A percentile compares a stretch with the other conserved stretches of the same genome.
These are phyloP conservation scores for Populus tomentosa DNA, from an alignment of 441 rosid genomes.

Conservation along the genomic window DNA sequence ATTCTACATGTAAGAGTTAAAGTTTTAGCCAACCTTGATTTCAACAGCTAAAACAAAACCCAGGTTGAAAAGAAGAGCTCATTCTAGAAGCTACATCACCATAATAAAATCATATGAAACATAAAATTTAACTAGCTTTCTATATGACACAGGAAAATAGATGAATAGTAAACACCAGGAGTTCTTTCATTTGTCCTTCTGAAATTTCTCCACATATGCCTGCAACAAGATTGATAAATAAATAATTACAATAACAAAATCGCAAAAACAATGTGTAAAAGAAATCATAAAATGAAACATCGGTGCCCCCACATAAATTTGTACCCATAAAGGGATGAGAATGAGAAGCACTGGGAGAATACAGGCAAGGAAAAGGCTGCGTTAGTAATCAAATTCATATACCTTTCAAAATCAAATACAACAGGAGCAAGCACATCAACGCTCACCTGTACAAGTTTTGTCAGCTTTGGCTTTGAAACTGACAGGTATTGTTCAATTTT, in stretches of 20 bases:
- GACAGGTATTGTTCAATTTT: conserved; percentile 82
- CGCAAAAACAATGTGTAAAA: background rate
- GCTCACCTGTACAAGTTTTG: conserved; percentile 88
- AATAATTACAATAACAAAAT: background rate
- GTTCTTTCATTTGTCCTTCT: conserved; percentile 41
- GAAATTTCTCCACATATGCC: conserved; percentile 68
- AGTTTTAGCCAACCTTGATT: conserved; percentile 20
- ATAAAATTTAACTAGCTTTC: background rate
- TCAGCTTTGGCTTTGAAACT: conserved; percentile 76
- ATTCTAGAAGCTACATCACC: conserved; percentile 14
- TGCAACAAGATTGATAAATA: conserved; percentile 28
- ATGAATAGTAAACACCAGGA: background rate
- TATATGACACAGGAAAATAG: conserved; percentile 1
- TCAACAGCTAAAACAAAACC: conserved; percentile 14
- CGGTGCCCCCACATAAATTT: background rate
- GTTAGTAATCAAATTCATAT: background rate
- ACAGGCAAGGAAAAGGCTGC: background rate
- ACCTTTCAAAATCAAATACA: background rate
- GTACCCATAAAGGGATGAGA: background rate
- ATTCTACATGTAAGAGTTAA: conserved; percentile 27
- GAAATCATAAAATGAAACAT: background rate
- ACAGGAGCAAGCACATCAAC: background rate
- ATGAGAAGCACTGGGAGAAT: background rate
- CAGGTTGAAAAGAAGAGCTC: background rate
- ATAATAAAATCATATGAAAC: conserved; percentile 1